These are phyloP conservation scores for Pleurotus ostreatus DNA, from an alignment of 768 basidiomycete species.

Conservation along the genomic window DNA sequence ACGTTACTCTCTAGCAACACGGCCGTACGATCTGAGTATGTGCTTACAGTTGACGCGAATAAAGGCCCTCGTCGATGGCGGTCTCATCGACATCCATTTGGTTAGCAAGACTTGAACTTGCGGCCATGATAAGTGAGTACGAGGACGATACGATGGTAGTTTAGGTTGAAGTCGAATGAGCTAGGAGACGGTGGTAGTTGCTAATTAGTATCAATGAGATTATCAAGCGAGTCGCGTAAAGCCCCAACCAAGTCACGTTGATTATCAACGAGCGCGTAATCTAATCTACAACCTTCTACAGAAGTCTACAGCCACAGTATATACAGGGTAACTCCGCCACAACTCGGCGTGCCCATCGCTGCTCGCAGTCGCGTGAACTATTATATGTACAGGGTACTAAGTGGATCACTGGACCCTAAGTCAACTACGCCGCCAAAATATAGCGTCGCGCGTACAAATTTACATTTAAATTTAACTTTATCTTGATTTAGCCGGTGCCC, in stretches of 20 bases:
- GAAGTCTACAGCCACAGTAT: no score
- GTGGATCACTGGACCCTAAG: no score
- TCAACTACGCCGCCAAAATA: no score
- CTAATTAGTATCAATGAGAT: neutral
- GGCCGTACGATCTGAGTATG: constrained; percentile 7
- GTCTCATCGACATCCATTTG: constrained; percentile 86
- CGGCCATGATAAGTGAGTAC: constrained; percentile 28
- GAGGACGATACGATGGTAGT: constrained; percentile 10
- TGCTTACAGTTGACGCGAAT: constrained; percentile 88
- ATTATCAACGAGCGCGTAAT: constrained; percentile 2
- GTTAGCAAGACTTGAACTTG: constrained; percentile 31
- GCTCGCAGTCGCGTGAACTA: no score
- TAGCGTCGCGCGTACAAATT: no score
- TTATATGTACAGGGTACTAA: no score
- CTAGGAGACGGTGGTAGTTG: constrained; percentile 1
- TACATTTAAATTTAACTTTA: no score
- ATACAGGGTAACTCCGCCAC: no score
- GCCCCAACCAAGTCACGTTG: neutral
- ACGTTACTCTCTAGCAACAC: constrained; percentile 12
- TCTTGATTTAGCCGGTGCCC: no score
- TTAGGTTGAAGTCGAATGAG: constrained; percentile 14
- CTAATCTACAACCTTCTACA: neutral
- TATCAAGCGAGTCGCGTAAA: constrained; percentile 4
- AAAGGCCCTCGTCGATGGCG: constrained; percentile 89
- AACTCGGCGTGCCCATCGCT: no score